phyloP scores from a whole-genome alignment of 129 eudicot genomes.

The Artemisia tridentata region DNA sequence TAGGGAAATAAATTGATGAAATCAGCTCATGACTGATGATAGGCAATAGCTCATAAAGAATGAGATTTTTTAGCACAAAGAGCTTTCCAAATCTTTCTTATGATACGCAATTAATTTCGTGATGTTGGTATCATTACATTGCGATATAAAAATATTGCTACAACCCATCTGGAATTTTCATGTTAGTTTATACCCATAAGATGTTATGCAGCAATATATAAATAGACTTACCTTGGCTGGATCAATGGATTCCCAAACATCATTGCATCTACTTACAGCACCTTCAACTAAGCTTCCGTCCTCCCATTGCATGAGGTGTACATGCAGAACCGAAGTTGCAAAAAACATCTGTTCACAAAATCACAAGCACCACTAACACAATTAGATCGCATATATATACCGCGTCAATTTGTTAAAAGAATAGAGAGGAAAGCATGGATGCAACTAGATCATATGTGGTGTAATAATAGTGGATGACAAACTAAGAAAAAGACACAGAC shows the following conservation, averaged over 20 bases:
- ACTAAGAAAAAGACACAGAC: neutral
- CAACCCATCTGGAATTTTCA: conserved; percentile 13
- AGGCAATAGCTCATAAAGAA: neutral
- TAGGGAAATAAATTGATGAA: neutral
- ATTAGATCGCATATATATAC: neutral
- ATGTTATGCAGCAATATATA: conserved; percentile 6
- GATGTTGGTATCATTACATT: neutral
- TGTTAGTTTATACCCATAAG: conserved; percentile 20
- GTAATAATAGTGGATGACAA: neutral
- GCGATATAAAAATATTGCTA: neutral
- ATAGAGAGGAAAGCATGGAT: conserved; percentile 17
- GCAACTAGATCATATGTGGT: conserved; percentile 14
- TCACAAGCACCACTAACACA: conserved; percentile 23
- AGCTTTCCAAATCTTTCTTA: neutral
- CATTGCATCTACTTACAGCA: conserved; percentile 71
- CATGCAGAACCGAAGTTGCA: conserved; percentile 90
- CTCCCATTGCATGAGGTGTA: conserved; percentile 88
- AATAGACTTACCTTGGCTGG: conserved; percentile 56
- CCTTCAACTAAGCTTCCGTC: conserved; percentile 73
- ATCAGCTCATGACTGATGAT: conserved; percentile 1
- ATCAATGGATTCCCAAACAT: conserved; percentile 71
- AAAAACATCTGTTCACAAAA: conserved; percentile 78
- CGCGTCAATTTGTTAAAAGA: conserved; percentile 1
- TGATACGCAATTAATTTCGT: conserved; percentile 13
- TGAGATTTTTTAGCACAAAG: neutral